Percentiles rank a stretch among this genome's conserved stretches.
Conservation (phyloP, 2,329 filamentous ascomycete species). For the Claviceps citrina region DNA sequence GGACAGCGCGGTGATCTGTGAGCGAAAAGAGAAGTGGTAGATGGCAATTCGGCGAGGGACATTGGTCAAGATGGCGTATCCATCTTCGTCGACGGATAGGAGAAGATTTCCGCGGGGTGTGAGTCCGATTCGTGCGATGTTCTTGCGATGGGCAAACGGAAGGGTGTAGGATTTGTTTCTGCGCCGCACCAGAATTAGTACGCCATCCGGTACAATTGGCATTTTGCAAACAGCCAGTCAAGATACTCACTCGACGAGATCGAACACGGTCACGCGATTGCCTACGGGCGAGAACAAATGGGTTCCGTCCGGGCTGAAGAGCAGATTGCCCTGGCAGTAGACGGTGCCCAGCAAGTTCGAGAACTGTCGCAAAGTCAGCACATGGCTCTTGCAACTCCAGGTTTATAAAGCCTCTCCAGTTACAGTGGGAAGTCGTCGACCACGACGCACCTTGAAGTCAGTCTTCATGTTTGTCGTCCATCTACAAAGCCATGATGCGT, state of each 20-base stretch:
- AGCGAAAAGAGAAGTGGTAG: conserved; percentile 90
- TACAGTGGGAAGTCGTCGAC: no score
- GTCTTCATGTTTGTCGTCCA: conserved; percentile 69
- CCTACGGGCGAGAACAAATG: conserved; percentile 92
- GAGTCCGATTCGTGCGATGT: conserved; percentile 76
- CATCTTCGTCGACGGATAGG: conserved; percentile 86
- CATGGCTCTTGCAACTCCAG: not conserved
- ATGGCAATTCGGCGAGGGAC: conserved; percentile 71
- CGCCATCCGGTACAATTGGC: no score
- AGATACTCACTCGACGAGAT: conserved; percentile 68
- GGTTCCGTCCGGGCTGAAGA: conserved; percentile 92
- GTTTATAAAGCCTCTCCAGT: no score
- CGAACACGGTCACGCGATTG: conserved; percentile 90
- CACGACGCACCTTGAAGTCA: conserved; percentile 68
- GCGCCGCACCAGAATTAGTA: not conserved
- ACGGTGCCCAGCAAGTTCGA: conserved; percentile 96
- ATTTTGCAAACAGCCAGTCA: not conserved
- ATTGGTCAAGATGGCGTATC: conserved; percentile 84
- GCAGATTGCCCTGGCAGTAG: conserved; percentile 92
- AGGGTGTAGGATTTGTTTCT: conserved; percentile 81
- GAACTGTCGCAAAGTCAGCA: conserved; percentile 46
- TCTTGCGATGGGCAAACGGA: conserved; percentile 83
- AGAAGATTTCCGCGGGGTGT: conserved; percentile 84
- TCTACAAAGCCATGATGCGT: conserved; percentile 13
- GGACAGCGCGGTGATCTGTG: conserved; percentile 64